Evolutionary conservation across 371 early-diverging fungal species (phyloP).

Genomic region (Circinella umbellata): DNA sequence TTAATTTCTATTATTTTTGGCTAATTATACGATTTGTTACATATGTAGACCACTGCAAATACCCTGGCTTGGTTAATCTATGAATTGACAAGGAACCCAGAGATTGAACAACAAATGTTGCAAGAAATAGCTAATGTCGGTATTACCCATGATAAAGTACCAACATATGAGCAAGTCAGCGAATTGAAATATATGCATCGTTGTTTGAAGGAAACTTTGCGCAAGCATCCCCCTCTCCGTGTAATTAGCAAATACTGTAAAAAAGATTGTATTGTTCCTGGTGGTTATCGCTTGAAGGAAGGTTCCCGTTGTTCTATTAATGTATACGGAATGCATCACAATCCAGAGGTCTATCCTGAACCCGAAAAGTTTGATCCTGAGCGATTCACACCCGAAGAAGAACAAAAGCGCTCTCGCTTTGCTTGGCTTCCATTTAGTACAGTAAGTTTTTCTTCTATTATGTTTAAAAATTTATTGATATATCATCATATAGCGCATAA

Average conservation of each 20-base stretch:
- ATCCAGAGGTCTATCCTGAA: constrained; percentile 49
- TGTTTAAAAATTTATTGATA: no score
- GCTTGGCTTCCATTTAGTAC: constrained; percentile 64
- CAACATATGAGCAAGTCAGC: constrained; percentile 50
- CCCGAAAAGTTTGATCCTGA: constrained; percentile 61
- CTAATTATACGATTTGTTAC: neutral
- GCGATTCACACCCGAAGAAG: constrained; percentile 58
- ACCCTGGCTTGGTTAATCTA: constrained; percentile 58
- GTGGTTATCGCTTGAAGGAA: constrained; percentile 43
- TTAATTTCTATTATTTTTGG: no score
- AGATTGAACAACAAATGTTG: constrained; percentile 42
- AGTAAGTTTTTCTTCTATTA: no score
- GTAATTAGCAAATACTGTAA: constrained; percentile 50
- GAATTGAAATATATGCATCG: constrained; percentile 46
- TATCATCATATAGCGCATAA: no score
- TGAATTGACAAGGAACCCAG: constrained; percentile 49
- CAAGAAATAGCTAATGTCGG: constrained; percentile 60
- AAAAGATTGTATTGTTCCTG: constrained; percentile 56
- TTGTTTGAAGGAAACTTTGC: constrained; percentile 60
- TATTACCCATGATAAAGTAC: constrained; percentile 40
- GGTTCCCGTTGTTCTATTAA: constrained; percentile 25
- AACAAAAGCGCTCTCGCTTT: constrained; percentile 53
- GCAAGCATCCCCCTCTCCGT: constrained; percentile 57
- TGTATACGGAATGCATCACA: constrained; percentile 49
- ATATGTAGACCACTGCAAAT: constrained; percentile 37